phyloP scores from a whole-genome alignment of 257 asterid species.

The Cordia subcordata region DNA sequence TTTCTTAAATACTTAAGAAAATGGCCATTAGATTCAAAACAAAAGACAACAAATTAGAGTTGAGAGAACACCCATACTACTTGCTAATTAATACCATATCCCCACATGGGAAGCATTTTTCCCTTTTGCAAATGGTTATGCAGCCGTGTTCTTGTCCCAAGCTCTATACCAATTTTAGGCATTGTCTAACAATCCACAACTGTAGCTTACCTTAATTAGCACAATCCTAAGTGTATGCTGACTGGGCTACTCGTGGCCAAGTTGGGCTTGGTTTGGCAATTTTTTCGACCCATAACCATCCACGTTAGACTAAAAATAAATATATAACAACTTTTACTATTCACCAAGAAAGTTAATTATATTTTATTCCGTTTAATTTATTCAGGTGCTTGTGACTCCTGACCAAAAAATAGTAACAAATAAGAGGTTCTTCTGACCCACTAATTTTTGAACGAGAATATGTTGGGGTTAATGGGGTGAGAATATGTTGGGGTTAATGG shows the following conservation, averaged over 20 bases:
- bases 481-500: too few relatives aligned
- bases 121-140: neutral
- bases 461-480: too few relatives aligned
- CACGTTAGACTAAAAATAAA: too few relatives aligned
- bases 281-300: neutral
- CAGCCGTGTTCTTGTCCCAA: neutral
- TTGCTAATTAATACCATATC: neutral
- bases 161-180: neutral
- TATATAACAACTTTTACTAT: too few relatives aligned
- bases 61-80: neutral
- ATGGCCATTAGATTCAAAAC: neutral
- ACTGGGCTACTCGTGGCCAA: neutral
- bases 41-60: neutral
- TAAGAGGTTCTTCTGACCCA: too few relatives aligned
- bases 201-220: neutral
- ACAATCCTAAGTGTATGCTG: conserved; percentile 3
- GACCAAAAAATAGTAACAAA: too few relatives aligned
- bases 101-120: conserved; percentile 4
- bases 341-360: too few relatives aligned
- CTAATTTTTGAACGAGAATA: neutral
- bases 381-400: too few relatives aligned
- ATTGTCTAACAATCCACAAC: neutral
- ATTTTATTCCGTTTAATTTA: too few relatives aligned
- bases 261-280: neutral
- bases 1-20: too few relatives aligned